Evolutionary conservation across 257 asterid species (phyloP), one percentile per base, ranked within the genome.

Genomic region (Solanum neorickii): DNA sequence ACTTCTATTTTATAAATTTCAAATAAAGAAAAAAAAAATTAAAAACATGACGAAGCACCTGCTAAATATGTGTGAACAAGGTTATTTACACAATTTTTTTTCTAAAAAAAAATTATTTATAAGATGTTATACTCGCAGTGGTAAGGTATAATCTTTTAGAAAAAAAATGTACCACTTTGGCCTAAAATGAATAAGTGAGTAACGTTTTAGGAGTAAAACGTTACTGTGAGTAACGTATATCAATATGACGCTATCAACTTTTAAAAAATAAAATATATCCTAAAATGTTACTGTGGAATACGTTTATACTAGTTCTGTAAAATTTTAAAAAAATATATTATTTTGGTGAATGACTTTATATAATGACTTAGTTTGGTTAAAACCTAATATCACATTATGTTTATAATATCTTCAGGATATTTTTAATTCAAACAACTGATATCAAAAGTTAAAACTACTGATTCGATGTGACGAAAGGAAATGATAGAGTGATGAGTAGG

Each of bases 401-500:
- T 65, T 11, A n/a, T 10, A 6, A n/a, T n/a, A 62, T n/a, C n/a
- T n/a, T n/a, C n/a, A n/a, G n/a, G n/a, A n/a, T n/a, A n/a, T n/a
- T n/a, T n/a, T n/a, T n/a, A n/a, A n/a, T n/a, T 5, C 2, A 0
- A 1, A 65, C 15, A n/a, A 6, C 0, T n/a, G 35, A 12, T 5
- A 25, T 66, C 1, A 25, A 4, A 66, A 6, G 14, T 66, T 20
- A 66, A 9, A 5, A 3, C 18, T 66, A 66, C 5, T 66, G 15
- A 12, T 66, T 66, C 12, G 0, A n/a, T 11, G 3, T 8, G 8
- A 65, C 2, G 15, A 65, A 11, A 0, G 2, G 3, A 65, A 33
- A 65, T n/a, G 8, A 9, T 10, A 62, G 15, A n/a, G 29, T 23
- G 31, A 25, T 12, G 14, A n/a, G 69, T 60, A 12, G 16, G 7